phyloP scores from a whole-genome alignment of 441 rosid genomes.

The Erodium moschatum region DNA sequence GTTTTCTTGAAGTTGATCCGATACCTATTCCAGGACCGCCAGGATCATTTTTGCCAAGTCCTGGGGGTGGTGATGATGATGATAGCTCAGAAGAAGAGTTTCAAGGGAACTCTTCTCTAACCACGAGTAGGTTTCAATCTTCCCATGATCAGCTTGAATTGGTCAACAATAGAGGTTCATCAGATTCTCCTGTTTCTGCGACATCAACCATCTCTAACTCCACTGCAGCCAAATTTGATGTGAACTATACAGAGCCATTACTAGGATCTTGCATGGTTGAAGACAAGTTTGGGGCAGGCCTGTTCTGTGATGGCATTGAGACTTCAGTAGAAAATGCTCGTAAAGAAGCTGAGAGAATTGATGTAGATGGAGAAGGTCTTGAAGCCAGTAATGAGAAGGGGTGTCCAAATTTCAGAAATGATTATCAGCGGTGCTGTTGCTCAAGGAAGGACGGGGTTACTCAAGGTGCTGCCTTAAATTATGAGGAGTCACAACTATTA shows the following conservation, averaged over 20 bases:
- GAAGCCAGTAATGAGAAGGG: slow-evolving; percentile 42
- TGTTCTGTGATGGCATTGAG: slow-evolving; percentile 27
- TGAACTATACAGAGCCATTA: slow-evolving; percentile 17
- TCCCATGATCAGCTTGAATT: slow-evolving; percentile 59
- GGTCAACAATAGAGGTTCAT: slow-evolving; percentile 46
- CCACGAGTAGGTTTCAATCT: slow-evolving; percentile 60
- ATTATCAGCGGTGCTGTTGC: slow-evolving; percentile 71
- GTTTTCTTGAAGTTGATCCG: slow-evolving; percentile 71
- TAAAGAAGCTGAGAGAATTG: slow-evolving; percentile 22
- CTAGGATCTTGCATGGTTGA: slow-evolving; percentile 19
- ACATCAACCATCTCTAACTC: slow-evolving; percentile 61
- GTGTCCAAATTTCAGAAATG: slow-evolving; percentile 36
- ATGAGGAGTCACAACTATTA: slow-evolving; percentile 48
- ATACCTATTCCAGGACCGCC: slow-evolving; percentile 98
- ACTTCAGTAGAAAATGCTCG: slow-evolving; percentile 29
- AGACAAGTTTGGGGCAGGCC: slow-evolving; percentile 33
- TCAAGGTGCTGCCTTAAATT: slow-evolving; percentile 34
- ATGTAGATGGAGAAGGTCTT: slow-evolving; percentile 27
- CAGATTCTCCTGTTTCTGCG: slow-evolving; percentile 72
- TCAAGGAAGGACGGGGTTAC: slow-evolving; percentile 58
- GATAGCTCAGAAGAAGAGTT: slow-evolving; percentile 58
- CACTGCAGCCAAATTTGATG: slow-evolving; percentile 28
- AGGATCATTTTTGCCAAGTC: slow-evolving; percentile 89
- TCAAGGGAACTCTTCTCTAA: slow-evolving; percentile 73
- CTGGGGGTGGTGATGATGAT: slow-evolving; percentile 48